A percentile compares a stretch with the other conserved stretches of the same genome.
Evolutionary conservation across 2,329 filamentous ascomycete genomes (phyloP).

Genomic region (Salinomyces thailandicus): DNA sequence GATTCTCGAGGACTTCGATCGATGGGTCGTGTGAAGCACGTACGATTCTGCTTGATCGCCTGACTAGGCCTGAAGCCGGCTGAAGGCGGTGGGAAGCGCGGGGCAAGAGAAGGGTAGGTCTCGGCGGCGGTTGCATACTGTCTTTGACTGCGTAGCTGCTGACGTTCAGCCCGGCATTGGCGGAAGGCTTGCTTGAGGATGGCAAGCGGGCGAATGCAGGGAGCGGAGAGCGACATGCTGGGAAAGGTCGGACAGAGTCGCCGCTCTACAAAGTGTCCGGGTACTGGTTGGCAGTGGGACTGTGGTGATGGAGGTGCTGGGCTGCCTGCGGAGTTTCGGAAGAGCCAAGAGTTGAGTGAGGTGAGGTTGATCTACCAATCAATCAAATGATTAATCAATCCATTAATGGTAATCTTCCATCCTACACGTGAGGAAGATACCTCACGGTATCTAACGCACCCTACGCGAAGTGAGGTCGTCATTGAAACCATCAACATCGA

Average conservation of each 20-base stretch:
- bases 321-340: slow-evolving; percentile 10
- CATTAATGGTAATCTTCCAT: too few species aligned
- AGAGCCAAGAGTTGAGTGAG: slow-evolving; percentile 6
- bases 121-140: slow-evolving; percentile 40
- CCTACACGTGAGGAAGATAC: too few species aligned
- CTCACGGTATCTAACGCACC: too few species aligned
- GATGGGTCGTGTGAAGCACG: slow-evolving; percentile 1
- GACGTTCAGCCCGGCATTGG: slow-evolving; percentile 37
- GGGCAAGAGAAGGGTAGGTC: slow-evolving; percentile 37
- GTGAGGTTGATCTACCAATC: neutral
- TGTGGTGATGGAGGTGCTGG: neutral
- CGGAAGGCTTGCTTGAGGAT: slow-evolving; percentile 58
- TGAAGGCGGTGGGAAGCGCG: slow-evolving; percentile 16
- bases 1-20: too few species aligned
- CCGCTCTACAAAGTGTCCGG: too few species aligned
- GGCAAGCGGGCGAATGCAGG: slow-evolving; percentile 55
- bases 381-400: neutral
- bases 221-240: slow-evolving; percentile 47
- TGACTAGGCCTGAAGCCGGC: slow-evolving; percentile 23
- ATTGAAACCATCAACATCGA: too few species aligned
- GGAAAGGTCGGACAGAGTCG: too few species aligned
- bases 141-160: slow-evolving; percentile 19
- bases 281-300: too few species aligned
- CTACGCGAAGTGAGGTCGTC: too few species aligned
- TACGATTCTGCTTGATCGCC: slow-evolving; percentile 26